Evolutionary conservation across 179 eudicot species (phyloP).

Genomic region (Vitellaria paradoxa): DNA sequence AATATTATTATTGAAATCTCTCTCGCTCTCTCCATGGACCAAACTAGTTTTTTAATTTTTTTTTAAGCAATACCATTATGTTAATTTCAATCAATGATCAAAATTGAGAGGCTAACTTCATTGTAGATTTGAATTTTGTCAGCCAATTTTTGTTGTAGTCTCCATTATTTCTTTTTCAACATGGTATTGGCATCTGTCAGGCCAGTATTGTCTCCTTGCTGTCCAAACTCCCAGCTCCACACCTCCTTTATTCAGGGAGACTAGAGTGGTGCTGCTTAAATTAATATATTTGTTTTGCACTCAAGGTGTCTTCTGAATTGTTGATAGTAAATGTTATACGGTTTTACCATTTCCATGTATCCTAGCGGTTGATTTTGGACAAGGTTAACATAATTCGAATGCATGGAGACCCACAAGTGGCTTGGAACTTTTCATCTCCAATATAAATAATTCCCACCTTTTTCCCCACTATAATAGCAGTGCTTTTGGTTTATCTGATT

Average conservation of each 20-base stretch:
- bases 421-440: constrained; percentile 4
- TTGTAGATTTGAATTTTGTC: neutral
- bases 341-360: neutral
- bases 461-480: constrained; percentile 3
- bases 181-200: neutral
- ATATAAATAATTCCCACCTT: neutral
- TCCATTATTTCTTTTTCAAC: neutral
- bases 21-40: neutral
- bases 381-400: constrained; percentile 8
- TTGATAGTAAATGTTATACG: neutral
- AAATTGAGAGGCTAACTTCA: neutral
- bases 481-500: constrained; percentile 30
- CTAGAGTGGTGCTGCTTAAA: neutral
- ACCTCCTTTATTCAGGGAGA: neutral
- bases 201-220: neutral
- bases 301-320: neutral
- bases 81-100: neutral
- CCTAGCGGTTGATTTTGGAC: neutral
- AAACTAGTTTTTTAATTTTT: neutral
- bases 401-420: neutral
- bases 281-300: neutral
- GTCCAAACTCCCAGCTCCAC: too few species aligned
- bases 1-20: too few species aligned
- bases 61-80: neutral
- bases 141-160: neutral